Percentiles rank a stretch among this genome's conserved stretches.
These are phyloP conservation scores for Wickerhamiella allomyrinae DNA, from an alignment of 805 yeast genomes.

Conservation along the genomic window DNA sequence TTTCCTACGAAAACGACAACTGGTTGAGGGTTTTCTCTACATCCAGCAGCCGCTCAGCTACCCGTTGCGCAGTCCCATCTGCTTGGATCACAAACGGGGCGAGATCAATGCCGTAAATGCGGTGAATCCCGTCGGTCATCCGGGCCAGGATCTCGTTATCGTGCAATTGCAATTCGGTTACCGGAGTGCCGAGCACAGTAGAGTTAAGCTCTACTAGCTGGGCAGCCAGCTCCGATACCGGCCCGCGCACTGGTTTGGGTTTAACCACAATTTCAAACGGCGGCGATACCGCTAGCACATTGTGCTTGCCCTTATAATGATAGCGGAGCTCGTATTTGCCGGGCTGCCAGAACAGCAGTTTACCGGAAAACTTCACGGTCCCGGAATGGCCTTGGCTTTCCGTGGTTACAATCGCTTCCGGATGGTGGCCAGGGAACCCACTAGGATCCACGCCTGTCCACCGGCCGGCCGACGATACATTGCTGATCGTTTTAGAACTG, in stretches of 20 bases:
- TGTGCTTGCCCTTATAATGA: slow-evolving; percentile 52
- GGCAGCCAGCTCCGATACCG: slow-evolving; percentile 25
- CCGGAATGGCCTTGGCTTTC: slow-evolving; percentile 27
- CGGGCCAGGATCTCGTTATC: slow-evolving; percentile 11
- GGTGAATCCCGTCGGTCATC: slow-evolving; percentile 6
- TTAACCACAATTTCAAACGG: slow-evolving; percentile 45
- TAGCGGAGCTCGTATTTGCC: slow-evolving; percentile 66
- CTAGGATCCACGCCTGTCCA: slow-evolving; percentile 8
- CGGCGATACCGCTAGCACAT: slow-evolving; percentile 47
- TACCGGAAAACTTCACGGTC: slow-evolving; percentile 33
- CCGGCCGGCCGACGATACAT: slow-evolving; percentile 8
- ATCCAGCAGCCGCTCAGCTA: slow-evolving; percentile 4
- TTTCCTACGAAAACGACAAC: background rate
- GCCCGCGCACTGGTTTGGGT: slow-evolving; percentile 18
- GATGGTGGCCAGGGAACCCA: slow-evolving; percentile 3
- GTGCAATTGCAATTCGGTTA: slow-evolving; percentile 3
- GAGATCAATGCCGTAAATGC: slow-evolving; percentile 7
- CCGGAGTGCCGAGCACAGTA: background rate
- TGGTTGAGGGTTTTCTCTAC: background rate
- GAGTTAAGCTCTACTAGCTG: slow-evolving; percentile 17
- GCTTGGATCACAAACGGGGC: slow-evolving; percentile 12
- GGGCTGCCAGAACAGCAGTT: slow-evolving; percentile 43
- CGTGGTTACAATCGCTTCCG: slow-evolving; percentile 11
- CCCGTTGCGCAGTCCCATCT: slow-evolving; percentile 5
- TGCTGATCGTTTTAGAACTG: slow-evolving; percentile 21